Evolutionary conservation across 2,329 filamentous ascomycete species (phyloP).

Genomic region (Hypoxylon sp.): DNA sequence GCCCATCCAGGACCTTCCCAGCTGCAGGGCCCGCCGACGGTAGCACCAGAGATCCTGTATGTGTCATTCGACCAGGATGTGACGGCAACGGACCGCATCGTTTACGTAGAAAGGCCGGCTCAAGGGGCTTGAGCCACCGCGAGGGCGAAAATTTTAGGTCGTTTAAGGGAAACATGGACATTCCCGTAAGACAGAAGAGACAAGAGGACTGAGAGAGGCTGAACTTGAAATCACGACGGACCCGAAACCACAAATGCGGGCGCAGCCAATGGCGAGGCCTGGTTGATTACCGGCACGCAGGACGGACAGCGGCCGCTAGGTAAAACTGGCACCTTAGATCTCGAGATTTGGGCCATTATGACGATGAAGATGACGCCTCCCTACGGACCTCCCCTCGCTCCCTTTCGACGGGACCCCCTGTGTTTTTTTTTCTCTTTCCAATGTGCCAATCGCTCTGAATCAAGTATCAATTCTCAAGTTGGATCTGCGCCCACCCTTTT

Average conservation of each 20-base stretch:
- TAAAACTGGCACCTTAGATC: too few species aligned
- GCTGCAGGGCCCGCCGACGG: conserved; percentile 2
- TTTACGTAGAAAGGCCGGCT: conserved; percentile 23
- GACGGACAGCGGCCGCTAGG: too few species aligned
- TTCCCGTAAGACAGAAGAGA: conserved; percentile 16
- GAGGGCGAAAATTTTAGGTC: conserved; percentile 14
- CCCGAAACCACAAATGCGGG: conserved; percentile 10
- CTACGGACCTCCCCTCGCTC: conserved; percentile 1
- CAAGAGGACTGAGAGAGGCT: too few species aligned
- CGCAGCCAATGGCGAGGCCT: conserved; percentile 25
- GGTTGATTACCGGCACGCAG: conserved; percentile 12
- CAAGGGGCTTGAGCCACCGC: conserved; percentile 13
- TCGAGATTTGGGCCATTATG: conserved; percentile 25
- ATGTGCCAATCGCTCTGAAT: conserved; percentile 7
- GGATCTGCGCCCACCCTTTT: not conserved
- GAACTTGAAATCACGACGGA: conserved; percentile 15
- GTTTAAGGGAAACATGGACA: not conserved
- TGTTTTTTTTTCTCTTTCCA: conserved; percentile 21
- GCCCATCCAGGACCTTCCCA: conserved; percentile 14
- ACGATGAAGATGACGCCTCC: conserved; percentile 21
- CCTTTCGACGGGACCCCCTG: not conserved
- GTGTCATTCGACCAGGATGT: conserved; percentile 3
- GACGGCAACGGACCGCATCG: not conserved
- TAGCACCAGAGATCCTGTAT: conserved; percentile 1
- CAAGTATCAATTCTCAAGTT: not conserved